Evolutionary conservation across 768 basidiomycete genomes (phyloP), one percentile per base, ranked within the genome.

Genomic region (Brasilioporus rufonigricans): DNA sequence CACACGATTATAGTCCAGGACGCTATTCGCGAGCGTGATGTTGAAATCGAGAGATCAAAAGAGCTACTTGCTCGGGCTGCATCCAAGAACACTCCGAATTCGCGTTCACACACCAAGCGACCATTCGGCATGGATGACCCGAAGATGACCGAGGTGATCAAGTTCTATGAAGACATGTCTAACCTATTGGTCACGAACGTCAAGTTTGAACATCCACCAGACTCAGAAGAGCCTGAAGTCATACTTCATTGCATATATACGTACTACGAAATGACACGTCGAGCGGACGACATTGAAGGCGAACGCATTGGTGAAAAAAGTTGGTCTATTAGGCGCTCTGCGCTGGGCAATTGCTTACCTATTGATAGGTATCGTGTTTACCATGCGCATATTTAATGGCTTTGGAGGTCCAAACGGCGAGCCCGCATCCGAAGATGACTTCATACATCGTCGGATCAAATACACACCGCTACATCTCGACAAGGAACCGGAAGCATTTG

Each of bases 141-240:
- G 6, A 85, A 85, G 65, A 79, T 82, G 59, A 72, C 74, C 4
- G 74, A 79, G 63, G 78, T 86, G 40, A 78, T 93, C 61, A 77
- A 77, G 48, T 81, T 95, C 57, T 96, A 96, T 66, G 91, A 94
- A 68, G 91, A 94, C 63, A 70, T 92, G 59, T 92, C 91, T 1
- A 91, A 93, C 61, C 73, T 95, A 23, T 76, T 91, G 36, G 78
- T 95, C 23, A 76, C 81, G 4, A 80, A 76, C 48, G 61, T 91
- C 67, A 86, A 84, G 63, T 68, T 77, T 49, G 77, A 76, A 70
- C 68, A 53, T 33, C 19, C 48, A 36, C 24, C 58, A 35, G 50
- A 49, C 53, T 65, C 60, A 12, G 62, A 64, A 44, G 68, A 70
- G 38, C 47, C 59, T 9, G 86, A 90, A 18, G 83, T 91, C 52